A percentile compares a stretch with the other conserved stretches of the same genome.
Conservation (phyloP, 2,329 filamentous ascomycete genomes). For the Elsinoe batatas region DNA sequence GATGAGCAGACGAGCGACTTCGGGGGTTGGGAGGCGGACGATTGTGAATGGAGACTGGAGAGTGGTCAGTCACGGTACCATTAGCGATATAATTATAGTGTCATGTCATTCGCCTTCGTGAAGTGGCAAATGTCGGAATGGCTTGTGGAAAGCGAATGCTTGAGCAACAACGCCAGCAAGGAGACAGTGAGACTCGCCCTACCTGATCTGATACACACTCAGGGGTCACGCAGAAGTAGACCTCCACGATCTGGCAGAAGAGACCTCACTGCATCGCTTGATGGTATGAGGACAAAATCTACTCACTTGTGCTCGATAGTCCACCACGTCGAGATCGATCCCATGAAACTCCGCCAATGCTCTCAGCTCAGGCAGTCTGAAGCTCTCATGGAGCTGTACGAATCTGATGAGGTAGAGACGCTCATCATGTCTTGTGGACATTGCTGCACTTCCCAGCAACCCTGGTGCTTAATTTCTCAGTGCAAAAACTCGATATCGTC, state of each 20-base stretch:
- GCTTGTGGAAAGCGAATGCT: slow-evolving; percentile 6
- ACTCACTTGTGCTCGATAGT: slow-evolving; percentile 64
- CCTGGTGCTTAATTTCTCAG: too few species aligned
- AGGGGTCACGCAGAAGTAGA: background rate
- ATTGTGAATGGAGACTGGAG: slow-evolving; percentile 79
- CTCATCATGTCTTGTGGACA: background rate
- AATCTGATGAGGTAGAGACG: slow-evolving; percentile 76
- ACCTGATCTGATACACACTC: background rate
- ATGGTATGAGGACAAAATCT: background rate
- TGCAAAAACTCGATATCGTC: too few species aligned
- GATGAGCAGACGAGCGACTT: slow-evolving; percentile 59
- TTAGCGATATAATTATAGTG: background rate
- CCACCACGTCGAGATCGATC: slow-evolving; percentile 61
- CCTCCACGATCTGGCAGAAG: background rate
- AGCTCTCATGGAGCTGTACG: slow-evolving; percentile 82
- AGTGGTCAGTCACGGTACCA: background rate
- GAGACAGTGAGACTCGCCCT: background rate
- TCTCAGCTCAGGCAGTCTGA: slow-evolving; percentile 73
- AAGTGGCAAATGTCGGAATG: background rate
- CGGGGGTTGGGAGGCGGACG: slow-evolving; percentile 54
- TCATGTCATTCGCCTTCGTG: too few species aligned
- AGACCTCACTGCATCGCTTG: background rate
- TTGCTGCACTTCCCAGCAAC: background rate
- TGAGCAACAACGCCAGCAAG: background rate
- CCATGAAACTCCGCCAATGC: slow-evolving; percentile 62